Evolutionary conservation across 139 green algal genomes (phyloP).

Genomic region (Pedinophyceae sp.): DNA sequence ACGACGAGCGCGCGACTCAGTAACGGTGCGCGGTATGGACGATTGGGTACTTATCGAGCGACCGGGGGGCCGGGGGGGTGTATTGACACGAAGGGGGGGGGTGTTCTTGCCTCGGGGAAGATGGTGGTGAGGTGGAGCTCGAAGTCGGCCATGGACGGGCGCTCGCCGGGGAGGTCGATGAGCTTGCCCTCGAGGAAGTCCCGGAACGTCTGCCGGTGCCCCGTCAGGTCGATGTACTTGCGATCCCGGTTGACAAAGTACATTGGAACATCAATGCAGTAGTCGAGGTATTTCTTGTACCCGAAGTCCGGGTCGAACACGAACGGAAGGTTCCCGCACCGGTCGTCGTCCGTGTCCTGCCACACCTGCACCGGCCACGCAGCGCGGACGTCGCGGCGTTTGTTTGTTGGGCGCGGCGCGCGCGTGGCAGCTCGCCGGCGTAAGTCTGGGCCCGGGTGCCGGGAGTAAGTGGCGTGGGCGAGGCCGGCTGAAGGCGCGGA

Average conservation of each 20-base stretch:
- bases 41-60: too few species aligned
- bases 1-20: not conserved
- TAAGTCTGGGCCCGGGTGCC: too few species aligned
- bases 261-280: conserved; percentile 91
- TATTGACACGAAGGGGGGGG: too few species aligned
- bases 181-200: conserved; percentile 86
- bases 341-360: conserved; percentile 71
- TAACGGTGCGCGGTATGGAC: not conserved
- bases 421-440: too few species aligned
- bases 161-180: conserved; percentile 58
- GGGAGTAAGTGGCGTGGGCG: too few species aligned
- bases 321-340: conserved; percentile 81
- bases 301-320: conserved; percentile 84
- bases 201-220: conserved; percentile 44
- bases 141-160: conserved; percentile 81
- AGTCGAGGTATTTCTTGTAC: conserved; percentile 72
- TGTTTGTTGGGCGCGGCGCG: too few species aligned
- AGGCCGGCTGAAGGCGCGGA: too few species aligned
- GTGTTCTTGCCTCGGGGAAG: conserved; percentile 93
- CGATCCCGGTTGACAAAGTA: conserved; percentile 97
- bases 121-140: conserved; percentile 90
- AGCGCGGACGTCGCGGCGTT: too few species aligned
- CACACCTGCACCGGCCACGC: conserved; percentile 85
- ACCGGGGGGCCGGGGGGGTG: too few species aligned
- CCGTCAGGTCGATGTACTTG: conserved; percentile 68